Evolutionary conservation across 805 yeast species (phyloP).

Genomic region (Cyberlindnera meyerae): DNA sequence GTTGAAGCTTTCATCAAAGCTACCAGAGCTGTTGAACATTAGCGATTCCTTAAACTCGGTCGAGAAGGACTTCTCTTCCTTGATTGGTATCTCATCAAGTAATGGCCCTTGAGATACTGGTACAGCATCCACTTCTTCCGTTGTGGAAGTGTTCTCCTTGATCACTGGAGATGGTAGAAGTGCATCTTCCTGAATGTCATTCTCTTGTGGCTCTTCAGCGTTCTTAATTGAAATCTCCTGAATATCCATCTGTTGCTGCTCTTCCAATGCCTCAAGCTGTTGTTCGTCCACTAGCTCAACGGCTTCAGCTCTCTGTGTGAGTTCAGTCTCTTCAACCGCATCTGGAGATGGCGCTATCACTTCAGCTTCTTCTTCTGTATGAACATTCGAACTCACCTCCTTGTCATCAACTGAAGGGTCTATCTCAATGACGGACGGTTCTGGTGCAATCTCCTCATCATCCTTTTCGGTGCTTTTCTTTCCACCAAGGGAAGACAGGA

Average conservation of each 20-base stretch:
- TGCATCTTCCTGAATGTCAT: too few relatives aligned
- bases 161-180: too few relatives aligned
- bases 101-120: constrained; percentile 7
- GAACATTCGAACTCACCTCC: too few relatives aligned
- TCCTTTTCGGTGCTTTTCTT: constrained; percentile 3
- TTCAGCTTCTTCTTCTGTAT: too few relatives aligned
- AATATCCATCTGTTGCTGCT: background rate
- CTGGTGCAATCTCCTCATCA: background rate
- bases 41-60: constrained; percentile 18
- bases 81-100: constrained; percentile 3
- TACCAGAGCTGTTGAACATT: constrained; percentile 16
- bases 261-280: too few relatives aligned
- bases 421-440: background rate
- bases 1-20: constrained; percentile 8
- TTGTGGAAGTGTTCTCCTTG: too few relatives aligned
- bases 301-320: too few relatives aligned
- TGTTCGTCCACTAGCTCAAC: too few relatives aligned
- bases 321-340: too few relatives aligned
- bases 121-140: constrained; percentile 8
- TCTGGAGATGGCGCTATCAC: too few relatives aligned
- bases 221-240: background rate
- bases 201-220: too few relatives aligned
- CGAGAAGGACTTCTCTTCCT: constrained; percentile 12
- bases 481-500: constrained; percentile 13
- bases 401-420: background rate